These are phyloP conservation scores for Brassica carinata DNA, from an alignment of 345 rosid genomes.

Conservation along the genomic window DNA sequence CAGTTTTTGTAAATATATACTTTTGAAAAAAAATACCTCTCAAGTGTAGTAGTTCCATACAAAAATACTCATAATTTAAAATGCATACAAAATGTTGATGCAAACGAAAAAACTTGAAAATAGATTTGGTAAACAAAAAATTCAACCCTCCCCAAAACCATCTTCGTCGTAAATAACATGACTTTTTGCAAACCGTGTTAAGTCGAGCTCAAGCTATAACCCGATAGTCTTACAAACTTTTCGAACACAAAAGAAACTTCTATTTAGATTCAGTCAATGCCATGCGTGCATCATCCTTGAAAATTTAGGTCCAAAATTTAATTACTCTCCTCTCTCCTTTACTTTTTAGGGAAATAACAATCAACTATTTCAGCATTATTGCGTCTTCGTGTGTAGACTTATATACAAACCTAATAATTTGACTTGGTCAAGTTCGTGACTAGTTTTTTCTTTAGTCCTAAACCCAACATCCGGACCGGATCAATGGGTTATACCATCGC, in stretches of 20 bases:
- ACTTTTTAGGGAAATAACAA: background rate
- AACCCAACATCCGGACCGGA: conserved; percentile 34
- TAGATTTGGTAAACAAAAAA: too few relatives aligned
- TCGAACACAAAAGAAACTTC: conserved; percentile 13
- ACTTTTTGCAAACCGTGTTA: background rate
- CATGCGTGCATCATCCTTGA: too few relatives aligned
- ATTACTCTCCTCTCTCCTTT: background rate
- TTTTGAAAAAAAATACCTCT: background rate
- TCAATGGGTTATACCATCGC: conserved; percentile 29
- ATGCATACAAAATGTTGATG: too few relatives aligned
- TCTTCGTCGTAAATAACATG: background rate
- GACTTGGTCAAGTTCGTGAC: conserved; percentile 29
- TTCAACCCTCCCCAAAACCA: too few relatives aligned
- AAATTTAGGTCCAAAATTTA: conserved; percentile 10
- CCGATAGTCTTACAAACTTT: background rate
- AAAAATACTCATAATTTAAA: too few relatives aligned
- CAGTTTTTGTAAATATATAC: background rate
- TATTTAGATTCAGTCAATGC: conserved; percentile 17
- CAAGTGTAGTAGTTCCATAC: background rate
- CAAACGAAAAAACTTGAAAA: too few relatives aligned
- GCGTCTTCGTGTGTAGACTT: conserved; percentile 25
- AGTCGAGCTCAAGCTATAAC: background rate
- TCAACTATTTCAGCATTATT: conserved; percentile 7
- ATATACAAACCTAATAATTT: background rate
- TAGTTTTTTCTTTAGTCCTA: conserved; percentile 19